Evolutionary conservation across 148 eudicot genomes (phyloP).

Genomic region (Rhododendron molle): DNA sequence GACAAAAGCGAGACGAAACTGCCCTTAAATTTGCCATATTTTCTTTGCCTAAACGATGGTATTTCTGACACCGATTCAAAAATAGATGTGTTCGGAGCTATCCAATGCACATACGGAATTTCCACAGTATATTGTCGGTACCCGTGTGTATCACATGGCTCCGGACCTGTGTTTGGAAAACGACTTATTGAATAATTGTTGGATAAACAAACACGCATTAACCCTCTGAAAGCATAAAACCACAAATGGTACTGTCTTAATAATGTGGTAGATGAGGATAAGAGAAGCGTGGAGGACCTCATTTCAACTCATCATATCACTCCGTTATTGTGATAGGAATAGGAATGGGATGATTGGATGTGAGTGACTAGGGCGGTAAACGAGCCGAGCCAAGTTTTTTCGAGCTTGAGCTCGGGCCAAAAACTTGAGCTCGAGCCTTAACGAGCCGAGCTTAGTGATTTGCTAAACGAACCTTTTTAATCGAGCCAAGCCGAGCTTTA

Average conservation of each 20-base stretch:
- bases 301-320: background rate
- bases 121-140: background rate
- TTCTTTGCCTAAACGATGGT: no score
- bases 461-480: no score
- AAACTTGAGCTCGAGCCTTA: no score
- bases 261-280: background rate
- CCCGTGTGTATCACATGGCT: background rate
- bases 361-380: background rate
- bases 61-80: background rate
- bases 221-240: background rate
- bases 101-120: background rate
- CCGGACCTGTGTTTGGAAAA: background rate
- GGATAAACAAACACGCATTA: background rate
- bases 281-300: slow-evolving; percentile 2
- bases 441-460: no score
- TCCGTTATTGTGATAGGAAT: background rate
- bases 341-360: background rate
- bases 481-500: no score
- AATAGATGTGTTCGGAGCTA: background rate
- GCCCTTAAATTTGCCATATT: no score
- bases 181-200: background rate
- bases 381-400: no score
- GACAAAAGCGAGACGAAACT: no score
- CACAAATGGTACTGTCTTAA: background rate
- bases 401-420: no score